Base-by-base conservation (phyloP, 306 rosid genomes). In the Lithocarpus polystachyus region DNA sequence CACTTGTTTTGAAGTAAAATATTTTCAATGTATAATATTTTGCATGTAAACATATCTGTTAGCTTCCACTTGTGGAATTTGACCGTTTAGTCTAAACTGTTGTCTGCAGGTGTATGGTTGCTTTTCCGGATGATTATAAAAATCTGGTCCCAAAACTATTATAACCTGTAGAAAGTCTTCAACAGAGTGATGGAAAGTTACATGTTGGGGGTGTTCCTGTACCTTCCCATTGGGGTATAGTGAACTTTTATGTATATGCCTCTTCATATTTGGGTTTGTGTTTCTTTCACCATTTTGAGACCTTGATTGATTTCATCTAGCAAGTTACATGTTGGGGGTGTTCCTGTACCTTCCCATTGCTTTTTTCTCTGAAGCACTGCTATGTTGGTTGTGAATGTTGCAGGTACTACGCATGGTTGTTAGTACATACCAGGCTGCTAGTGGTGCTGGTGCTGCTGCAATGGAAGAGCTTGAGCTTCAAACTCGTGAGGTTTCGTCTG, bases 361-460 rank as follows among this genome's bases (percentile, higher is more conserved):
- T 2, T 28, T 29, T 29, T 64, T 4, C 40, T 64, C 70, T 28
- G 8, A 64, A 64, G 31, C 6, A 5, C 43, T 18, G 45, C 71
- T 56, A 23, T 35, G 70, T 26, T 56, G 5, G 68, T 78, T 70
- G 33, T 82, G 68, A 57, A 78, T 83, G 19, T 81, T 88, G 28
- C 78, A 95, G 99, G 98, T 95, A 28, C 40, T 82, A 64, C 92
- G 99, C 4, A 95, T 95, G 99, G 97, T 93, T 80, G 99, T 94
- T 67, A 94, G 97, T 74, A 94, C 98, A 0, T 94, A 94, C 87
- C 98, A 94, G 79, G 98, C 98, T 71, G 98, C 98, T 20, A 94
- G 98, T 83, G 98, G 98, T 75, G 98, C 98, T 73, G 98, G 98
- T 62, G 98, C 98, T 82, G 97, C 97, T 67, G 98, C 98, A 53